phyloP scores from a whole-genome alignment of 2,329 filamentous ascomycete genomes.

The Arthroderma sp. region DNA sequence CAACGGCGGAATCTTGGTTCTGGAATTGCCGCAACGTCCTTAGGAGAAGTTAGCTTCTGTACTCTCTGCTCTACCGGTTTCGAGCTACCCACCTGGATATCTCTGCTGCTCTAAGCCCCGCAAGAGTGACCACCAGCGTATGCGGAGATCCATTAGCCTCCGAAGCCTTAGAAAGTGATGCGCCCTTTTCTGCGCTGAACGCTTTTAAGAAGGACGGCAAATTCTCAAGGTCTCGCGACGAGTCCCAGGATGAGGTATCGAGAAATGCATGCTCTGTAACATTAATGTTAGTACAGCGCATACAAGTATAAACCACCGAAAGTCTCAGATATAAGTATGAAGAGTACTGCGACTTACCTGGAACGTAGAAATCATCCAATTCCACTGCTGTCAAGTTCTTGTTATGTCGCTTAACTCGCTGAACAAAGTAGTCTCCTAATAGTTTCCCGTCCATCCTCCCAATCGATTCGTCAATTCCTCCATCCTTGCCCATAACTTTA shows the following conservation, averaged over 20 bases:
- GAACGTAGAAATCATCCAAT: slow-evolving; percentile 66
- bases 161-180: slow-evolving; percentile 51
- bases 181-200: slow-evolving; percentile 41
- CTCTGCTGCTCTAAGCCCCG: slow-evolving; percentile 76
- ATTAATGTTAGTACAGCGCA: background rate
- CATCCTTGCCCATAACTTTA: slow-evolving; percentile 46
- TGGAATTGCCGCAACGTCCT: slow-evolving; percentile 68
- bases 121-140: slow-evolving; percentile 75
- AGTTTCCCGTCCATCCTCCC: slow-evolving; percentile 70
- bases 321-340: background rate
- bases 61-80: slow-evolving; percentile 6
- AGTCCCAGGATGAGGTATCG: slow-evolving; percentile 65
- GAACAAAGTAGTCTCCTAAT: slow-evolving; percentile 72
- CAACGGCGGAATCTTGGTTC: slow-evolving; percentile 62
- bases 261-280: slow-evolving; percentile 56
- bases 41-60: slow-evolving; percentile 7
- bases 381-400: slow-evolving; percentile 72
- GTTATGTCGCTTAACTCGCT: slow-evolving; percentile 66
- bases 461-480: slow-evolving; percentile 68
- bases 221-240: slow-evolving; percentile 55
- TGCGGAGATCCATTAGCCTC: slow-evolving; percentile 64
- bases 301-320: background rate
- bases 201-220: slow-evolving; percentile 67
- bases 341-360: slow-evolving; percentile 43
- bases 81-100: slow-evolving; percentile 50